Evolutionary conservation across 2,329 filamentous ascomycete genomes (phyloP), one percentile per base, ranked within the genome.

Genomic region (Trichophyton equinum): DNA sequence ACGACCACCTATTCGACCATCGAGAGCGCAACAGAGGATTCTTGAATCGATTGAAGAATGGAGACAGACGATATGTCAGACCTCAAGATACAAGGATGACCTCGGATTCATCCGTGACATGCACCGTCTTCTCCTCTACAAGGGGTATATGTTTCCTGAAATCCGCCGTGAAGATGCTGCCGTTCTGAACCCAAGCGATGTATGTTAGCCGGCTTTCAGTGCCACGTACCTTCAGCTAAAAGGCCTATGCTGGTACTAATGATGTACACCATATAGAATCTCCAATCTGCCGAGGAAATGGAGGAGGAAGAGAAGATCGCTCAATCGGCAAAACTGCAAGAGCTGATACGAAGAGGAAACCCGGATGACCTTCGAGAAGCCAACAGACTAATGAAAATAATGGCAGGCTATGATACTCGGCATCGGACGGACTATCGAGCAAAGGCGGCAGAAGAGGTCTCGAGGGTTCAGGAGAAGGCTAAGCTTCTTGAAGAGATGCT

Each of bases 251-350:
- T 49, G 36, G 36, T 57, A 33, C 58, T 63, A 27, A 62, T 47
- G 18, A 47, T 57, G 40, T 56, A 46, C 33, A 4, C 33, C 9
- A 44, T 25, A 42, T 71, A 95, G 90, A 96, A 94, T 69, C 82
- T 99, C 51, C 91, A 95, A 76, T 97, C 92, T 0, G 91, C 89
- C 25, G 94, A 99, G 70, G 94, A 99, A 72, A 97, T 99, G 91
- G 94, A 99, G 71, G 90, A 95, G 69, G 94, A 99, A 75, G 94
- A 99, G 72, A 84, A 84, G 61, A 90, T 92, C 68, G 92, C 92
- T 1, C 94, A 99, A 71, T 96, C 91, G 2, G 94, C 94, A n/a
- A 99, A 99, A 75, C 81, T 99, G 18, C 94, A 99, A 72, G 94
- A 99, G 75, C 80, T 99, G 59, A 97, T 99, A 71, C 86, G 94